Conservation (phyloP, 2,329 filamentous ascomycete species). For the Didymella glomerata region DNA sequence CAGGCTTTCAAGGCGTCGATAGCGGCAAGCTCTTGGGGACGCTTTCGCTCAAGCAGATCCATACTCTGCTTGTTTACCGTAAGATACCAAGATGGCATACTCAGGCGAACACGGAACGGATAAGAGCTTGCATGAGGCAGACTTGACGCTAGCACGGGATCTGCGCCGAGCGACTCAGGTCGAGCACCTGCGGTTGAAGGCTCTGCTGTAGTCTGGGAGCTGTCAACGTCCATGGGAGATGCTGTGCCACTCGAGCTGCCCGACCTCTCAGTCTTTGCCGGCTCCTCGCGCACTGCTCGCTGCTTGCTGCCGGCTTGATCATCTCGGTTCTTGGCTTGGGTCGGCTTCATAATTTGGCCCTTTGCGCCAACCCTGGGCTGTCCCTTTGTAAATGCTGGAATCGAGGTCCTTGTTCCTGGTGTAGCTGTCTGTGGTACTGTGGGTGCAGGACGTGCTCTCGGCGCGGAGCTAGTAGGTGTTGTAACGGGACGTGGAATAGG, state of each 20-base stretch:
- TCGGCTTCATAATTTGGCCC: background rate
- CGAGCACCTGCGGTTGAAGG: constrained; percentile 10
- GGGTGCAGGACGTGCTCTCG: background rate
- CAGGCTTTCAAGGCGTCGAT: constrained; percentile 39
- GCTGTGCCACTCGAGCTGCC: background rate
- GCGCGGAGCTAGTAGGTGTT: background rate
- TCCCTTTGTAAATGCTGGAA: background rate
- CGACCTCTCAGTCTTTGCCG: background rate
- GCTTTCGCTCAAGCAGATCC: constrained; percentile 23
- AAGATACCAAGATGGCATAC: constrained; percentile 28
- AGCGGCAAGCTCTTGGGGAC: constrained; percentile 23
- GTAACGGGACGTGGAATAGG: background rate
- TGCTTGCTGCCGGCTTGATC: constrained; percentile 4
- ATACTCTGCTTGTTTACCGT: constrained; percentile 14
- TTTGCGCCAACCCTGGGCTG: background rate
- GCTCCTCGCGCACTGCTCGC: background rate
- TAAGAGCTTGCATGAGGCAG: background rate
- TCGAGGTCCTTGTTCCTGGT: background rate
- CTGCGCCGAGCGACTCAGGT: background rate
- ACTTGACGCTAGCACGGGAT: constrained; percentile 2
- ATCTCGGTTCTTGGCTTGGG: background rate
- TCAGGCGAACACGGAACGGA: background rate
- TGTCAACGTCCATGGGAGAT: constrained; percentile 1
- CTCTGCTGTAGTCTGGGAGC: constrained; percentile 1
- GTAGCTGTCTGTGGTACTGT: background rate